Evolutionary conservation across 2,329 filamentous ascomycete genomes (phyloP), one percentile per base, ranked within the genome.

Genomic region (Rutstroemia sp.): DNA sequence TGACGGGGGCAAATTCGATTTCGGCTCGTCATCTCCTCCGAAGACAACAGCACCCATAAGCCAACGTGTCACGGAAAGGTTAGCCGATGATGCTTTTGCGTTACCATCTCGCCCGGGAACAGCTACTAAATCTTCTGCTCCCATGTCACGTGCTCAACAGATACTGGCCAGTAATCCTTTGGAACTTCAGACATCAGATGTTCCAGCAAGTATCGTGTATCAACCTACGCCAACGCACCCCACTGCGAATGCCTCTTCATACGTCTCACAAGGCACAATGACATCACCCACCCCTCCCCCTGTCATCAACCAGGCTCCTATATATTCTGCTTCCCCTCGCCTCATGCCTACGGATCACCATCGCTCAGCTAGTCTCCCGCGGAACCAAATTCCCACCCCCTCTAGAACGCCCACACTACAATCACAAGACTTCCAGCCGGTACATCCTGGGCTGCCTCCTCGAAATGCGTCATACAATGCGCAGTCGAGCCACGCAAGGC

Each of bases 81-180:
- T 96, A 49, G 90, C 88, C 3, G 91, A 96, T 65, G 86, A 95
- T 67, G 90, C 86, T 0, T 96, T 97, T 71, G 82, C 79, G 16
- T 49, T 61, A 34, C 56, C 61, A 42, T 34, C 57, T 23, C 57
- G 55, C 39, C 34, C 59, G 8, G 63, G 57, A 53, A 51, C 56
- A 19, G 47, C 62, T 27, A 48, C 59, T 19, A 44, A 60, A 12
- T 38, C 62, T n/a, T 48, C 70, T 8, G 63, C 71, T 10, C 75
- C 78, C 53, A 76, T 82, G 64, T 84, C 81, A 66, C 77, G 78
- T 60, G 82, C 82, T n/a, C 82, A 82, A 45, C 77, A 79, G 44
- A 86, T 85, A 53, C 84, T 85, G 60, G 79, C 78, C 21, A 83
- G 73, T 59, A 83, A 82, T 41, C 82, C 82, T 17, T n/a, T 55